Conservation (phyloP, 495 filamentous ascomycete species). For the Cladorrhinum samala region DNA sequence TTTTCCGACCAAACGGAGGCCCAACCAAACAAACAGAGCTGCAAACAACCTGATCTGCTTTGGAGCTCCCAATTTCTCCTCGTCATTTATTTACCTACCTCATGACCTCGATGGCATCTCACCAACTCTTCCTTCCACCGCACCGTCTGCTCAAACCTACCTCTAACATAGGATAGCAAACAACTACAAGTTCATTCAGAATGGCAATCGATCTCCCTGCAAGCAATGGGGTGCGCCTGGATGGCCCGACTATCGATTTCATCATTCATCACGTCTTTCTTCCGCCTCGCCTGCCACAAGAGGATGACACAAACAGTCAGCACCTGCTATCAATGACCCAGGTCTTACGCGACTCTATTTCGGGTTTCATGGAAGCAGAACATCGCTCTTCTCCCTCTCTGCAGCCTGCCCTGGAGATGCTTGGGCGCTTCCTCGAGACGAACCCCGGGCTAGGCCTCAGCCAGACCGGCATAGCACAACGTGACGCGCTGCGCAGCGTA, state of each 20-base stretch:
- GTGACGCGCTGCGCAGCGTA: not conserved
- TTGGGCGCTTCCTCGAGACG: not conserved
- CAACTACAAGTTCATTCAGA: not conserved
- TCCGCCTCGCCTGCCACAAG: conserved; percentile 51
- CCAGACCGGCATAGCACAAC: not conserved
- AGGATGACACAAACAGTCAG: conserved; percentile 27
- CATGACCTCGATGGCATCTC: no score
- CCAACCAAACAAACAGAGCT: no score
- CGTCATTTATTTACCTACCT: no score
- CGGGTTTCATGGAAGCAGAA: not conserved
- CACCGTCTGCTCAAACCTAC: no score
- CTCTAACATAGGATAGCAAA: no score
- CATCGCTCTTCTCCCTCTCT: not conserved
- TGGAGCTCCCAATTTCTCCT: no score
- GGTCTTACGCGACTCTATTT: conserved; percentile 14
- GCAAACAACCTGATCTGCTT: no score
- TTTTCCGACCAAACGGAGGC: no score
- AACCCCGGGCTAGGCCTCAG: not conserved
- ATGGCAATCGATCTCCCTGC: not conserved
- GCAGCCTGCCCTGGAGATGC: not conserved
- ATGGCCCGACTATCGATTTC: conserved; percentile 21
- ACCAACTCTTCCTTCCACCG: no score
- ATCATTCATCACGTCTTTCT: conserved; percentile 55
- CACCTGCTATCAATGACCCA: conserved; percentile 12
- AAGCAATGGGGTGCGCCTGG: not conserved